A percentile compares a stretch with the other conserved stretches of the same genome.
phyloP scores from a whole-genome alignment of 371 early-diverging fungal genomes.

The Dentiscutata heterogama region DNA sequence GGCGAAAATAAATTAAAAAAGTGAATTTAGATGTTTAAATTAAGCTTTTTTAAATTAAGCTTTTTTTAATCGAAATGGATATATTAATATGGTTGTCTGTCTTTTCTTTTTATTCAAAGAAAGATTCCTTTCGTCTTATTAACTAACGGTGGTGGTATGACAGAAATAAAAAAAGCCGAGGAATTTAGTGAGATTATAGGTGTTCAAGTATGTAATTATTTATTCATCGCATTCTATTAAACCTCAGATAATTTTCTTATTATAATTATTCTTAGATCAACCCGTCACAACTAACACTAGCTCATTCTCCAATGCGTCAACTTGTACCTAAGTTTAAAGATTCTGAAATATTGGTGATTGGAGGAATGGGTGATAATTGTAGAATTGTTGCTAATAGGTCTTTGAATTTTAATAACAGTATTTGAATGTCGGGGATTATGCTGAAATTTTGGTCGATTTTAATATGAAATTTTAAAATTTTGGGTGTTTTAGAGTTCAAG shows the following conservation, averaged over 20 bases:
- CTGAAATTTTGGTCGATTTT: no score
- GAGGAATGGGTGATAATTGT: constrained; percentile 72
- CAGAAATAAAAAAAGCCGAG: constrained; percentile 77
- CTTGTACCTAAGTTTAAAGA: constrained; percentile 67
- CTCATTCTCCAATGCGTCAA: constrained; percentile 86
- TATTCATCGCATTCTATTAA: not conserved
- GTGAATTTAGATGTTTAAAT: constrained; percentile 48
- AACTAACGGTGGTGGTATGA: constrained; percentile 91
- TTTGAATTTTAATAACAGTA: constrained; percentile 47
- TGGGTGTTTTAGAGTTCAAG: no score
- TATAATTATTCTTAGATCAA: constrained; percentile 57
- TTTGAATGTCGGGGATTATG: no score
- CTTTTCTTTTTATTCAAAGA: constrained; percentile 48
- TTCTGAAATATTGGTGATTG: constrained; percentile 76
- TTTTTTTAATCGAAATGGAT: not conserved
- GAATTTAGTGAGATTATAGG: constrained; percentile 74
- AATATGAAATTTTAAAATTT: no score
- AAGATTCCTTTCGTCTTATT: constrained; percentile 80
- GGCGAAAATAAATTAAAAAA: constrained; percentile 66
- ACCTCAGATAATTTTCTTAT: not conserved
- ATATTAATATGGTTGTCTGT: not conserved
- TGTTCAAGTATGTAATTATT: constrained; percentile 57
- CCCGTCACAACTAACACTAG: constrained; percentile 79
- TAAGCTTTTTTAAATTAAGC: no score
- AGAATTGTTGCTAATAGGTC: constrained; percentile 67